Conservation (phyloP, 2,329 filamentous ascomycete species). For the Nemania abortiva region DNA sequence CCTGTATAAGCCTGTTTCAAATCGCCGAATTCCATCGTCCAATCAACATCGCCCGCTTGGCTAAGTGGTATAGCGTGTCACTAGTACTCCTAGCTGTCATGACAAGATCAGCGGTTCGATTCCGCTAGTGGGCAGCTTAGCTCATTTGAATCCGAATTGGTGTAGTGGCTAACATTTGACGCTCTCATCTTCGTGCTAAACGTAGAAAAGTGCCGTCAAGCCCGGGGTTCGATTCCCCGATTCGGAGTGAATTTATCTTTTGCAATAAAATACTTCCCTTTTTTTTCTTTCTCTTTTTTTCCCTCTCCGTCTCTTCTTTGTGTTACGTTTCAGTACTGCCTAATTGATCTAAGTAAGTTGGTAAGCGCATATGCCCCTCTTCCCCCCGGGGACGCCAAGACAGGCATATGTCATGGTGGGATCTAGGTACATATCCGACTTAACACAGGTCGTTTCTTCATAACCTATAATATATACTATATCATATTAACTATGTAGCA, state of each 20-base stretch:
- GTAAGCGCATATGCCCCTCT: no score
- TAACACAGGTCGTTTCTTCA: no score
- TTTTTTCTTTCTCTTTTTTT: no score
- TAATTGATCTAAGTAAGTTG: no score
- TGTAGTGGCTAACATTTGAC: constrained; percentile 54
- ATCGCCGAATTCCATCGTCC: background rate
- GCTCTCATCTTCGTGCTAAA: constrained; percentile 47
- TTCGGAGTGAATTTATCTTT: constrained; percentile 40
- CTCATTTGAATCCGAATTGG: constrained; percentile 50
- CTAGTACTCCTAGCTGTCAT: constrained; percentile 26
- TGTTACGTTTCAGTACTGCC: no score
- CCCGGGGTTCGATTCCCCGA: constrained; percentile 52
- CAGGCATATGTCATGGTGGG: no score
- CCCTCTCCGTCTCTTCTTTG: no score
- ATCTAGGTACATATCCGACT: no score
- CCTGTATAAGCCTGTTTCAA: background rate
- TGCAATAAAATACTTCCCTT: no score
- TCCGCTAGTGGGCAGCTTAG: constrained; percentile 31
- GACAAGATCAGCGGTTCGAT: constrained; percentile 38
- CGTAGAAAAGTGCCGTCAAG: constrained; percentile 38
- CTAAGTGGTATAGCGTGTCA: constrained; percentile 32
- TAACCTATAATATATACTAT: no score
- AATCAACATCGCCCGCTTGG: constrained; percentile 23
- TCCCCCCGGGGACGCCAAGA: no score
- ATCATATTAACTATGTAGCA: no score